A percentile compares a stretch with the other conserved stretches of the same genome.
Evolutionary conservation across 768 basidiomycete genomes (phyloP).

Genomic region (Bullera alba): DNA sequence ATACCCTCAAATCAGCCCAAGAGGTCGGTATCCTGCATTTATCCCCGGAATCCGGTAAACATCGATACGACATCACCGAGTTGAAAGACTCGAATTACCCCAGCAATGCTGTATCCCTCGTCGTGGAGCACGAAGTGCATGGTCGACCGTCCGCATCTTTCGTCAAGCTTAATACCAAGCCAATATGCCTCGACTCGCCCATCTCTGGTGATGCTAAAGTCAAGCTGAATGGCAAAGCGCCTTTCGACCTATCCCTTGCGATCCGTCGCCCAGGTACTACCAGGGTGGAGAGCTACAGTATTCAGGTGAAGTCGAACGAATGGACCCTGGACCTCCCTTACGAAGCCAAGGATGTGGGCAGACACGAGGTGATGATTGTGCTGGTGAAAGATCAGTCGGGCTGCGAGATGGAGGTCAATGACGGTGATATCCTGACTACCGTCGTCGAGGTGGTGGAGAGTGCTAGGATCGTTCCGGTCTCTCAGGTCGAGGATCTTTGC

Average conservation of each 20-base stretch:
- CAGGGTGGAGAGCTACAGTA: constrained; percentile 51
- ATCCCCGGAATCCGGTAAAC: constrained; percentile 66
- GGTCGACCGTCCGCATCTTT: constrained; percentile 75
- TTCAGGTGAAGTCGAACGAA: constrained; percentile 47
- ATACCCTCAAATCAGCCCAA: constrained; percentile 33
- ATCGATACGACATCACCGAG: constrained; percentile 85
- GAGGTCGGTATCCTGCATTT: constrained; percentile 37
- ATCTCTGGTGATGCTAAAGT: constrained; percentile 69
- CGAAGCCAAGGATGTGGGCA: constrained; percentile 75
- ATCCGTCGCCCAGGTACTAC: constrained; percentile 68
- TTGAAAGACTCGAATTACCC: constrained; percentile 73
- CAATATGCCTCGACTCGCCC: constrained; percentile 63
- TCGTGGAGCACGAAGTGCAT: constrained; percentile 77
- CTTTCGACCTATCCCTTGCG: constrained; percentile 66
- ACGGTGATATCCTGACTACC: constrained; percentile 50
- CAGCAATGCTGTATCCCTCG: constrained; percentile 48
- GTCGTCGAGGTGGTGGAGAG: constrained; percentile 87
- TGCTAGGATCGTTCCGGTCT: constrained; percentile 81
- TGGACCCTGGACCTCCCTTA: constrained; percentile 66
- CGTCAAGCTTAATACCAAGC: constrained; percentile 58
- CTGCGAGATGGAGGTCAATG: constrained; percentile 63
- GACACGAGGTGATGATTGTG: constrained; percentile 71
- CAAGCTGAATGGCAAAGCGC: constrained; percentile 71
- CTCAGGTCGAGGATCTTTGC: constrained; percentile 71
- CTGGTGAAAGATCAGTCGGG: constrained; percentile 70